Percentiles rank a stretch among this genome's conserved stretches.
These are phyloP conservation scores for Geotrichum carabidarum DNA, from an alignment of 1,139 yeast genomes.

Conservation along the genomic window DNA sequence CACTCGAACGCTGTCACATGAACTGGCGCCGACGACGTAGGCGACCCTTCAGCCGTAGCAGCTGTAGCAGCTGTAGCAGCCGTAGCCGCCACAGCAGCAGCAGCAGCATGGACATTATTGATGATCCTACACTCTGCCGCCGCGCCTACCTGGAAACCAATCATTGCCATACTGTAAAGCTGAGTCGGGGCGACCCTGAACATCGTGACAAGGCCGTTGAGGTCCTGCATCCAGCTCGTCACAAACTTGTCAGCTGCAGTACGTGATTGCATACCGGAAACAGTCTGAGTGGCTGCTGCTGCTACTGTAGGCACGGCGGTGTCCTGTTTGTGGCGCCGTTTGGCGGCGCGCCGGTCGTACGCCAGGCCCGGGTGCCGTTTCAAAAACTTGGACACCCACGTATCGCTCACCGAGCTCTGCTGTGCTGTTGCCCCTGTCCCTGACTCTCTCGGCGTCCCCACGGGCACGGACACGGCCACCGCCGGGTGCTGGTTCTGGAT, in stretches of 20 bases:
- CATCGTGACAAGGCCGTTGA: conserved; percentile 5
- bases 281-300: neutral
- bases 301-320: neutral
- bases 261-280: neutral
- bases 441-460: neutral
- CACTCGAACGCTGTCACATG: conserved; percentile 1
- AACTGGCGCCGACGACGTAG: no score
- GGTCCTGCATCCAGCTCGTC: conserved; percentile 5
- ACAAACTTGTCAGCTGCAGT: neutral
- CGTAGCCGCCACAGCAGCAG: no score
- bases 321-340: neutral
- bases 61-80: neutral
- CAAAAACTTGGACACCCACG: conserved; percentile 15
- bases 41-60: no score
- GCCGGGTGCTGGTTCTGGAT: conserved; percentile 1
- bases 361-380: conserved; percentile 14
- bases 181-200: conserved; percentile 1
- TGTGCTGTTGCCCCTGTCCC: neutral
- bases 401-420: conserved; percentile 3
- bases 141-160: conserved; percentile 4
- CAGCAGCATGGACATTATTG: neutral
- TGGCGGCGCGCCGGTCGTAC: conserved; percentile 3
- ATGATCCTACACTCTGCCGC: neutral
- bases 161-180: conserved; percentile 8
- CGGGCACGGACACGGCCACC: neutral